phyloP scores from a whole-genome alignment of 2,329 filamentous ascomycete genomes.

The Sordariomycetes sp. region DNA sequence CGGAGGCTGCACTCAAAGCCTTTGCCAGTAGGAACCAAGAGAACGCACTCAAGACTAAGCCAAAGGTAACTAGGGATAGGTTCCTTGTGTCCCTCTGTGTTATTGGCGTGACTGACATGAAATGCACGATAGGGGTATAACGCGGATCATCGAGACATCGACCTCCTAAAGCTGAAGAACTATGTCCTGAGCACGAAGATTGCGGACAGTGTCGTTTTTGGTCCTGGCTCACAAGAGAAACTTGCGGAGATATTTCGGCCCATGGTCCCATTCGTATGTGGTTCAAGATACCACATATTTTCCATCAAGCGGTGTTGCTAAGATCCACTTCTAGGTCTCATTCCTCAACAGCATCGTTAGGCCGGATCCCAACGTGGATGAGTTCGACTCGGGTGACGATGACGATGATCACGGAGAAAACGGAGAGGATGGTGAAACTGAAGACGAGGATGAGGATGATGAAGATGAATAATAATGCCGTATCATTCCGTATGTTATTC shows the following conservation, averaged over 20 bases:
- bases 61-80: conserved; percentile 47
- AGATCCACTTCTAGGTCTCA: conserved; percentile 36
- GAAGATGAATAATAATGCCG: background rate
- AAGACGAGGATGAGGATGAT: background rate
- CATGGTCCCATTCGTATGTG: conserved; percentile 70
- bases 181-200: conserved; percentile 62
- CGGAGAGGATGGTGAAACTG: background rate
- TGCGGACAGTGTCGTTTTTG: conserved; percentile 49
- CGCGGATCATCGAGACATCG: conserved; percentile 64
- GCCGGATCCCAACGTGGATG: conserved; percentile 45
- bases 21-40: conserved; percentile 59
- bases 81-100: no score
- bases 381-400: conserved; percentile 23
- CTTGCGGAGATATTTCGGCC: conserved; percentile 51
- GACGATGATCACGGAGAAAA: conserved; percentile 12
- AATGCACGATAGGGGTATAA: background rate
- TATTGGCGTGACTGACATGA: background rate
- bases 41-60: conserved; percentile 71
- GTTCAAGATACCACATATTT: background rate
- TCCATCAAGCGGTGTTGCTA: background rate
- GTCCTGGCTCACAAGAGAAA: conserved; percentile 47
- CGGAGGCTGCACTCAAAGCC: conserved; percentile 47
- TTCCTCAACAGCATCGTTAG: conserved; percentile 63
- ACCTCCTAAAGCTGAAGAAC: conserved; percentile 65
- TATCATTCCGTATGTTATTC: background rate